Evolutionary conservation across 2,329 filamentous ascomycete species (phyloP).

Genomic region (Colletotrichum kahawae): DNA sequence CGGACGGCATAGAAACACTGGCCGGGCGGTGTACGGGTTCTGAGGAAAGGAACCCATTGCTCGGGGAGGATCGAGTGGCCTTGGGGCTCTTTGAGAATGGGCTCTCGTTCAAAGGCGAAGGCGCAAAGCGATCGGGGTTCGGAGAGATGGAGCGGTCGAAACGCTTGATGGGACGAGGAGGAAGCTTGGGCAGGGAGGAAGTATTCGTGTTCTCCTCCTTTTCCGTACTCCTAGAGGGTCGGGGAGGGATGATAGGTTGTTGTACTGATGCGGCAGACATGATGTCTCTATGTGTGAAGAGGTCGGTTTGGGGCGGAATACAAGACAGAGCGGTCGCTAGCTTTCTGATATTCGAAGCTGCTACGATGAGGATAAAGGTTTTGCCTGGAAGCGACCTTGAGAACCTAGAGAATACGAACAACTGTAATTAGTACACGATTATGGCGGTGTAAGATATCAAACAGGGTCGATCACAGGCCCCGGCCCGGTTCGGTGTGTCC

Average conservation of each 20-base stretch:
- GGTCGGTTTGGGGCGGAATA: conserved; percentile 4
- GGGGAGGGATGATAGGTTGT: conserved; percentile 61
- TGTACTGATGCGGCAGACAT: conserved; percentile 59
- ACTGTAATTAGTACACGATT: background rate
- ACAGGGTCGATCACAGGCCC: background rate
- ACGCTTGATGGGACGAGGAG: conserved; percentile 77
- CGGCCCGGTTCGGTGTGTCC: background rate
- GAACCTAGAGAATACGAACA: background rate
- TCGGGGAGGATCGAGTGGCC: conserved; percentile 38
- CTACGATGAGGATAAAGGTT: background rate
- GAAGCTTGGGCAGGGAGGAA: conserved; percentile 68
- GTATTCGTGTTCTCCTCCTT: conserved; percentile 39
- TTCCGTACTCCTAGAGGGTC: conserved; percentile 57
- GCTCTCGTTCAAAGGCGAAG: conserved; percentile 82
- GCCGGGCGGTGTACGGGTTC: conserved; percentile 65
- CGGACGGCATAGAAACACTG: conserved; percentile 81
- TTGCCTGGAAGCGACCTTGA: background rate
- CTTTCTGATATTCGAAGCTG: background rate
- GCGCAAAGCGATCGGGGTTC: conserved; percentile 78
- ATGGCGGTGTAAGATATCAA: conserved; percentile 15
- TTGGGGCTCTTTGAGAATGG: conserved; percentile 55
- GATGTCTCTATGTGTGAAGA: conserved; percentile 26
- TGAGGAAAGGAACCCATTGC: conserved; percentile 34
- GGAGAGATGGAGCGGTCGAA: conserved; percentile 80
- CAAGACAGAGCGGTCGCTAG: background rate